These are phyloP conservation scores for Mycena albidolilacea DNA, from an alignment of 768 basidiomycete genomes.

Conservation along the genomic window DNA sequence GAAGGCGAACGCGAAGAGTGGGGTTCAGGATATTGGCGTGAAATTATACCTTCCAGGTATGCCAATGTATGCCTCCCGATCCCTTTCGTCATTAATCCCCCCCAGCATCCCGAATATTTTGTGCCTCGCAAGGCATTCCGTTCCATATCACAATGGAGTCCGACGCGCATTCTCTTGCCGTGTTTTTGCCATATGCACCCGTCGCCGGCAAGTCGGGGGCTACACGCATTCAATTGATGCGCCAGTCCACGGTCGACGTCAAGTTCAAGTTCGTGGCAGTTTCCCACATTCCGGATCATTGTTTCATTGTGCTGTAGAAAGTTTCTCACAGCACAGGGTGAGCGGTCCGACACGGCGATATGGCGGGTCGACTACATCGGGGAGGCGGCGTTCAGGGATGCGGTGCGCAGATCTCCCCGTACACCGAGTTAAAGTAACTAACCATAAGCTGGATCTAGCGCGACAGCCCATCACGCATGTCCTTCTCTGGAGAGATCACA, in stretches of 20 bases:
- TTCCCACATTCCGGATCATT: neutral
- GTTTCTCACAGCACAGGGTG: constrained; percentile 45
- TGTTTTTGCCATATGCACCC: constrained; percentile 74
- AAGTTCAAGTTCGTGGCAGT: constrained; percentile 50
- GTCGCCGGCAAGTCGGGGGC: constrained; percentile 48
- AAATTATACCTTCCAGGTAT: constrained; percentile 59
- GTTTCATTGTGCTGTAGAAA: constrained; percentile 54
- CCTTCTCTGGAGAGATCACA: constrained; percentile 74
- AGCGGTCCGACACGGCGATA: constrained; percentile 76
- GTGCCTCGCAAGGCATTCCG: constrained; percentile 71
- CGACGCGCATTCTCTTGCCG: constrained; percentile 66
- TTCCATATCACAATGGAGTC: constrained; percentile 77
- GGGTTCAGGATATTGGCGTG: constrained; percentile 56
- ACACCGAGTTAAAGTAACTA: neutral
- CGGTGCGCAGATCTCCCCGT: constrained; percentile 51
- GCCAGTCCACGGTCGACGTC: constrained; percentile 80
- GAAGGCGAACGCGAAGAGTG: constrained; percentile 50
- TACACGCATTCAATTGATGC: constrained; percentile 74
- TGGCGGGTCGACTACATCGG: constrained; percentile 78
- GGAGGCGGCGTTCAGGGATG: constrained; percentile 69
- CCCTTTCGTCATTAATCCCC: constrained; percentile 43
- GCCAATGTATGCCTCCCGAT: neutral
- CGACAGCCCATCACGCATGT: constrained; percentile 71
- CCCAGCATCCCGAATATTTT: constrained; percentile 73
- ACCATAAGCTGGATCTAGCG: constrained; percentile 54